Conservation (phyloP, 345 rosid genomes). For the Cardamine occulta region DNA sequence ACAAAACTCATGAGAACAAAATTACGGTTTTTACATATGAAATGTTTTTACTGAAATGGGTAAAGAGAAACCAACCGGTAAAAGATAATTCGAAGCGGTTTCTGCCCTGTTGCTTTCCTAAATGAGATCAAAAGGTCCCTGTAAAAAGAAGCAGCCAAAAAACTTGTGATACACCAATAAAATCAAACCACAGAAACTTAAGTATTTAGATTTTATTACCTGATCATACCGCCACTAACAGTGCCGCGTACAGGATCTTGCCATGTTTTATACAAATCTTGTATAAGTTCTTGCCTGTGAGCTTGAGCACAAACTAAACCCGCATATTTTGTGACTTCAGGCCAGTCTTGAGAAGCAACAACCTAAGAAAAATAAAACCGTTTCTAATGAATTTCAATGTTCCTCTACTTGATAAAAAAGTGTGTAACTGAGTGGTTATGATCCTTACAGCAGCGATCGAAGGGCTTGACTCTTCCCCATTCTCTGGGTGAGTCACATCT, state of each 20-base stretch:
- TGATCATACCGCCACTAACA: constrained; percentile 96
- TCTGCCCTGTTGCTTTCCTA: constrained; percentile 98
- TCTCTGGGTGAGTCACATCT: constrained; percentile 98
- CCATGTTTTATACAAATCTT: constrained; percentile 98
- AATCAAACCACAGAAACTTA: background rate
- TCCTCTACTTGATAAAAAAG: background rate
- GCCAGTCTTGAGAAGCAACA: constrained; percentile 99
- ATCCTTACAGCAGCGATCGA: constrained; percentile 91
- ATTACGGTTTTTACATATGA: background rate
- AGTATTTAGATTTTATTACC: constrained; percentile 48
- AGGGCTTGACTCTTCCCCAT: constrained; percentile 99
- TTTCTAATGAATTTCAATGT: background rate
- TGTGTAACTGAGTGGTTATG: background rate
- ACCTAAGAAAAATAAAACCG: constrained; percentile 51
- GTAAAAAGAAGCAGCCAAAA: constrained; percentile 29
- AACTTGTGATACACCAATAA: background rate
- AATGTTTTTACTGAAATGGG: background rate
- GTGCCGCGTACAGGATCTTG: constrained; percentile 98
- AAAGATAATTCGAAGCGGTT: constrained; percentile 93
- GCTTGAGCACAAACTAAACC: constrained; percentile 99
- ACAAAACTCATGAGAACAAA: background rate
- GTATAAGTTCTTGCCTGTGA: constrained; percentile 98
- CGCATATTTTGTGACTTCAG: constrained; percentile 98
- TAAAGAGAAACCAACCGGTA: constrained; percentile 63
- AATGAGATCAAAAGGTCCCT: constrained; percentile 97